Base-by-base conservation (phyloP, 441 rosid species). In the Populus hybrid region DNA sequence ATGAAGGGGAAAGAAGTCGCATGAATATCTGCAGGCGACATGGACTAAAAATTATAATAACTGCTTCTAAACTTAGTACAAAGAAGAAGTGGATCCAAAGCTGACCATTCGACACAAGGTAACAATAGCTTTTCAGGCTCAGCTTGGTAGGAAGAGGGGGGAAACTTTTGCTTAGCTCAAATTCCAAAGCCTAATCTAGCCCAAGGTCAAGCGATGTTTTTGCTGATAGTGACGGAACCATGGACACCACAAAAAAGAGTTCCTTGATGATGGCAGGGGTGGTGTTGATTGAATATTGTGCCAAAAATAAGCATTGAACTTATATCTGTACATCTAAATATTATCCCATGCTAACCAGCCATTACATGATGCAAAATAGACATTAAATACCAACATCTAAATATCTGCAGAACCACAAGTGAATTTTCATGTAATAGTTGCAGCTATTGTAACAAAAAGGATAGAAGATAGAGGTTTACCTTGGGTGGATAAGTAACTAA, bases 401-500 rank as follows among this genome's bases (percentile, higher is more conserved):
- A 20, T 46, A 50, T 14, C 57, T 50, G 20, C 57, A 65, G 14
- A 35, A 21, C 14, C 28, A 26, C 11, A 70, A 7, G 20, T 6
- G 34, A 57, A 71, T 16, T 46, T 57, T 23, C 21, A 50, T 50
- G 57, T 50, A 50, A 50, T 50, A 71, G 30, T 54, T 24, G 23
- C 68, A 50, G 73, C 20, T 11, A 36, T 70, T 42, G 65, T 66
- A 76, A 35, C 30, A 57, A 54, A 73, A 10, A 61, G 38, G 21
- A 24, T 6, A 77, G 23, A 46, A 65, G 5, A 59, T 10, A 77
- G 46, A 11, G 81, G 79, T 89, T 87, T 76, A 90, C 99, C 85
- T 84, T 87, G 66, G 86, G 99, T 73, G 99, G 96, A 87, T 94
- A 91, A 28, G 99, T 96, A 81, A 94, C 94, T 78, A 96, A 78